Evolutionary conservation across 2,329 filamentous ascomycete species (phyloP).

Genomic region (Claviceps purpurea): DNA sequence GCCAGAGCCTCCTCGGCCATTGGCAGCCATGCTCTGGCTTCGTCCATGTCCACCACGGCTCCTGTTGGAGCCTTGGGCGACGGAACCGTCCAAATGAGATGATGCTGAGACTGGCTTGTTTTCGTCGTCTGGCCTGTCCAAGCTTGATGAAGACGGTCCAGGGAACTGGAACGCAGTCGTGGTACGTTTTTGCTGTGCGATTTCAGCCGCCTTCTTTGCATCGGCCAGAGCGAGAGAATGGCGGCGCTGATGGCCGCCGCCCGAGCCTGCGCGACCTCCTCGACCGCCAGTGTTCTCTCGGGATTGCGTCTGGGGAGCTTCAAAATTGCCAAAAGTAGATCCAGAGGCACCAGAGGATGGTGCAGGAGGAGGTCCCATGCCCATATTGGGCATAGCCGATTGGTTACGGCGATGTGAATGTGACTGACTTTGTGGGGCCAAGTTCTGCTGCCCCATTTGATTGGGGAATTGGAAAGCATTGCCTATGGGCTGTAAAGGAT

Average conservation of each 20-base stretch:
- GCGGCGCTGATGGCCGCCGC: constrained; percentile 75
- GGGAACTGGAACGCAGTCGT: constrained; percentile 93
- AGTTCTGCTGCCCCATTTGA: constrained; percentile 61
- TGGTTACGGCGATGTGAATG: constrained; percentile 93
- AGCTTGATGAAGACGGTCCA: constrained; percentile 52
- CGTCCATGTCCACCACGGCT: constrained; percentile 53
- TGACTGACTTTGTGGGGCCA: constrained; percentile 66
- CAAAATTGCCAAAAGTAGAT: constrained; percentile 65
- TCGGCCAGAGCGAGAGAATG: constrained; percentile 91
- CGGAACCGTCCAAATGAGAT: constrained; percentile 19
- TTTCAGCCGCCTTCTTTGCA: constrained; percentile 92
- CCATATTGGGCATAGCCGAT: constrained; percentile 86
- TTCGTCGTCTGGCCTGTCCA: constrained; percentile 45
- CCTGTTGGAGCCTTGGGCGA: constrained; percentile 30
- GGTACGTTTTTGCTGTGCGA: constrained; percentile 92
- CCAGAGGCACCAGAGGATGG: constrained; percentile 85
- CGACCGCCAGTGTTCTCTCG: constrained; percentile 35
- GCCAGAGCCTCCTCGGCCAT: constrained; percentile 53
- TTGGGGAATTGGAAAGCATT: constrained; percentile 83
- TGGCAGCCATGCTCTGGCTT: constrained; percentile 83
- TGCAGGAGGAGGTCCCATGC: constrained; percentile 76
- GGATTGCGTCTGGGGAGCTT: constrained; percentile 33
- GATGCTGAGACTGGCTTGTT: constrained; percentile 19
- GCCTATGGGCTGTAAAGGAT: constrained; percentile 67
- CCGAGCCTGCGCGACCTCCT: constrained; percentile 53